These are phyloP conservation scores for Tuber microsphaerosporum DNA, from an alignment of 495 filamentous ascomycete genomes.

Conservation along the genomic window DNA sequence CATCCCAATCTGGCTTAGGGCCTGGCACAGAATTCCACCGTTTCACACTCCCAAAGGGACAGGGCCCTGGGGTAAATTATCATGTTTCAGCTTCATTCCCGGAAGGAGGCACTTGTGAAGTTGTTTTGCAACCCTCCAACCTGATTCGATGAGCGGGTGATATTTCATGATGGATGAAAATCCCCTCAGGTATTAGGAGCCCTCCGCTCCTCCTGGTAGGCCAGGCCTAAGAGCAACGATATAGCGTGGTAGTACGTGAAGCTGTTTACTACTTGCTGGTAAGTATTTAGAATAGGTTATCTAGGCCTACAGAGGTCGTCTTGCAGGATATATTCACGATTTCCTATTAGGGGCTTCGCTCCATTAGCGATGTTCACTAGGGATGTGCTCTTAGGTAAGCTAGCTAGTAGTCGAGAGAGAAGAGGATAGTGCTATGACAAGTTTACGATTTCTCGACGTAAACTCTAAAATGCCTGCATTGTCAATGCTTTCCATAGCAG, in stretches of 20 bases:
- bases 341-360: no score
- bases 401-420: no score
- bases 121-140: background rate
- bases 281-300: background rate
- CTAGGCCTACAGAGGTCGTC: no score
- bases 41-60: no score
- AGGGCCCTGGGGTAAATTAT: background rate
- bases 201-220: background rate
- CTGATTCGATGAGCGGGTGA: background rate
- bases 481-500: background rate
- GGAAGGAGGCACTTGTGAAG: background rate
- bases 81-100: background rate
- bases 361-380: no score
- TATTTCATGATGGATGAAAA: background rate
- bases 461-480: background rate
- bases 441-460: background rate
- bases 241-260: background rate
- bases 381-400: no score
- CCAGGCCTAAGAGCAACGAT: background rate
- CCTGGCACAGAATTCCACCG: no score
- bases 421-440: no score
- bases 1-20: no score
- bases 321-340: no score
- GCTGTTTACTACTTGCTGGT: background rate
- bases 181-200: background rate